Evolutionary conservation across 768 basidiomycete species (phyloP), one percentile per base, ranked within the genome.

Genomic region (Dictyophora rubrovolvata): DNA sequence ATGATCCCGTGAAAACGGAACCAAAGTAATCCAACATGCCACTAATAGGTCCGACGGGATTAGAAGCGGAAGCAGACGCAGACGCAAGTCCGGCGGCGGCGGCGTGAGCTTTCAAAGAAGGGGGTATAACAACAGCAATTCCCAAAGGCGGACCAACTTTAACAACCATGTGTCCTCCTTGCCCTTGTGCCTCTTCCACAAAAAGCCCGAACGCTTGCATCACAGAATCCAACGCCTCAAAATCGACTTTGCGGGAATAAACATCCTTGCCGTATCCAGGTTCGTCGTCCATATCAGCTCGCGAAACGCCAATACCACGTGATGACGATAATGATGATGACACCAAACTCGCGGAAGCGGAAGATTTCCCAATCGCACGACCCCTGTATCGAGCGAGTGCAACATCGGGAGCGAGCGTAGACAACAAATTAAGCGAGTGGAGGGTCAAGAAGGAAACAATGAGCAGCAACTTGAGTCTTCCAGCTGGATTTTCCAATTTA

Each of bases 401-500:
- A 64, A 82, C 77, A n/a, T 79, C 76, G 34, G 84, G 79, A 0
- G 93, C 87, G 53, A 99, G 81, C 0, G 96, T 93, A 0, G 94
- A 89, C 69, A 86, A 87, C 60, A 98, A 81, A 75, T 97, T 98
- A 62, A 96, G 80, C 56, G 93, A 82, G 65, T 99, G 96, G 1
- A 99, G 74, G 0, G 84, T 84, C 63, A 95, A 78, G 81, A 98
- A 99, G 2, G 93, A 86, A 17, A 85, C 85, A 64, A 99, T 91
- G 66, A 98, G 75, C 59, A 96, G 81, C 16, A 98, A 78, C 72
- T 97, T 97, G 61, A 99, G 77, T 42, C 92, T 74, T 2, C 87
- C 85, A 23, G 92, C 86, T 0, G 94, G 94, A 67, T 89, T 89
- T 68, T 89, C 83, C 65, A 80, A 79, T 53, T 70, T 71, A n/a